Conservation (phyloP, 192 early-diverging fungal species). For the Umbelopsis ramanniana region DNA sequence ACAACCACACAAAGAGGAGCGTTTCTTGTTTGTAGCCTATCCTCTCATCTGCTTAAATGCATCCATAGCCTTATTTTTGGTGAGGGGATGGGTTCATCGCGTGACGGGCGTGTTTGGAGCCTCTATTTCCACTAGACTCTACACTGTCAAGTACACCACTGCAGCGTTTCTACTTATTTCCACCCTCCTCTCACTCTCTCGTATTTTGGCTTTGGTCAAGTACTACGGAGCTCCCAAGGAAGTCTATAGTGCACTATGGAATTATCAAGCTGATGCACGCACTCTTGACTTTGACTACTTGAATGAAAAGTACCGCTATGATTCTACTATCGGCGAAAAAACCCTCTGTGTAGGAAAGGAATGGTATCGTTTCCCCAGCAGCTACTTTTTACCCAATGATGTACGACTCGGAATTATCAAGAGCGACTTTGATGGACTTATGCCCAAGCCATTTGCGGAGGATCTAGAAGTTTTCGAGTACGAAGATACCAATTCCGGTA, state of each 20-base stretch:
- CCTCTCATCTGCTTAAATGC: slow-evolving; percentile 86
- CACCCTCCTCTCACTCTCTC: slow-evolving; percentile 64
- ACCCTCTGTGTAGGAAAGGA: slow-evolving; percentile 89
- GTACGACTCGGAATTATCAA: slow-evolving; percentile 72
- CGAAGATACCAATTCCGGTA: slow-evolving; percentile 9
- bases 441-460: slow-evolving; percentile 83
- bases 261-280: slow-evolving; percentile 22
- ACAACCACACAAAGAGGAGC: slow-evolving; percentile 98
- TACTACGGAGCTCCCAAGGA: slow-evolving; percentile 81
- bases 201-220: slow-evolving; percentile 65
- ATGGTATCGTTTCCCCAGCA: slow-evolving; percentile 94
- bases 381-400: slow-evolving; percentile 84
- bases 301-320: slow-evolving; percentile 29
- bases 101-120: slow-evolving; percentile 41
- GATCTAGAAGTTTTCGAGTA: slow-evolving; percentile 12
- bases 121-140: slow-evolving; percentile 9
- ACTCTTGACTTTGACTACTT: slow-evolving; percentile 30
- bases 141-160: slow-evolving; percentile 36
- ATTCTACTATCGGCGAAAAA: slow-evolving; percentile 26
- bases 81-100: slow-evolving; percentile 49
- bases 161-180: slow-evolving; percentile 50
- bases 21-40: slow-evolving; percentile 92
- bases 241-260: slow-evolving; percentile 53
- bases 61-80: slow-evolving; percentile 62
- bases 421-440: slow-evolving; percentile 73